Percentiles rank a stretch among this genome's conserved stretches.
Conservation (phyloP, 2,329 filamentous ascomycete species). For the Aspergillus novofumigatus region DNA sequence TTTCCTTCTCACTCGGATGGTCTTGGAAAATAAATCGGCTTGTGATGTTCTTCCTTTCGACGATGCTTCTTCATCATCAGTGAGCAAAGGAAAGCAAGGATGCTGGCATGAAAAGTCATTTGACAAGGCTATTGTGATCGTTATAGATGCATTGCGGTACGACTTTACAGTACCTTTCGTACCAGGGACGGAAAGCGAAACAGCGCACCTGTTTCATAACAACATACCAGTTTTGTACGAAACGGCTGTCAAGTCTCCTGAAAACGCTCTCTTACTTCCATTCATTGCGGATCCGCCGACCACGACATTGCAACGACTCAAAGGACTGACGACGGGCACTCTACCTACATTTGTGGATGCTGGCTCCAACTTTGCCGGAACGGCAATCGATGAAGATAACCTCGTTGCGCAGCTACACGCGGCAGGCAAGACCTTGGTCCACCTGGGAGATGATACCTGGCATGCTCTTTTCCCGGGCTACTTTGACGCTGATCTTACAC, state of each 20-base stretch:
- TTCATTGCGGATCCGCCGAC: conserved; percentile 98
- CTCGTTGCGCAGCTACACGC: conserved; percentile 60
- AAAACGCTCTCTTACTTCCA: conserved; percentile 82
- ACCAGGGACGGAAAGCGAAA: conserved; percentile 41
- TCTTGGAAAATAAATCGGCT: conserved; percentile 70
- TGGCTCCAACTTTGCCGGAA: conserved; percentile 92
- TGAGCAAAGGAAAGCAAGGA: conserved; percentile 51
- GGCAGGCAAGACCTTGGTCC: conserved; percentile 74
- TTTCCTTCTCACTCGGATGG: conserved; percentile 83
- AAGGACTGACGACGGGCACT: conserved; percentile 91
- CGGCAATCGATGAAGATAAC: conserved; percentile 91
- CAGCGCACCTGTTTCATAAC: conserved; percentile 71
- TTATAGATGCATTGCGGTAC: conserved; percentile 92
- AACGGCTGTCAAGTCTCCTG: conserved; percentile 66
- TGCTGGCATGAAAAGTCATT: conserved; percentile 98
- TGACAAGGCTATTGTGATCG: conserved; percentile 80
- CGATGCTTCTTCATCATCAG: conserved; percentile 16
- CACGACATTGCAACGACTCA: conserved; percentile 84
- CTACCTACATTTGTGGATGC: conserved; percentile 91
- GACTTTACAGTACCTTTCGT: conserved; percentile 87
- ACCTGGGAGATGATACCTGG: conserved; percentile 98
- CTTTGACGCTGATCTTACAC: conserved; percentile 81
- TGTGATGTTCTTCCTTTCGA: conserved; percentile 67
- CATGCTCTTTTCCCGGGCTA: conserved; percentile 88
- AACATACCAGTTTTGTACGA: conserved; percentile 84